phyloP scores from a whole-genome alignment of 2,329 filamentous ascomycete species.

The Dichotomopilus funicola region DNA sequence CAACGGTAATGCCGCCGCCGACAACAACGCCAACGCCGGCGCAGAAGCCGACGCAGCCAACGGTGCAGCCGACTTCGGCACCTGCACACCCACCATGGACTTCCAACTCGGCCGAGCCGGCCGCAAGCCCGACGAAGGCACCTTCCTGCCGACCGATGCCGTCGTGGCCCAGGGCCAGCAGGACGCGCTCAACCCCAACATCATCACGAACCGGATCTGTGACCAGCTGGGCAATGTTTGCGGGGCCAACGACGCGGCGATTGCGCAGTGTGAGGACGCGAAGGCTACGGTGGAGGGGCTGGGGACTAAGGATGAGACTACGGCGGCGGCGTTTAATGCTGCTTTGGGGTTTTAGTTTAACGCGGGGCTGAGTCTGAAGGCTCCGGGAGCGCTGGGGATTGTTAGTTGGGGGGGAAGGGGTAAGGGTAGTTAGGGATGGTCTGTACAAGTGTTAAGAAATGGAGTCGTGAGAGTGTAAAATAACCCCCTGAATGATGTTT shows the following conservation, averaged over 20 bases:
- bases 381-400: not conserved
- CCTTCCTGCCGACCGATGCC: constrained; percentile 52
- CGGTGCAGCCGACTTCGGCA: constrained; percentile 41
- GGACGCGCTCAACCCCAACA: constrained; percentile 64
- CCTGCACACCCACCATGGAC: constrained; percentile 46
- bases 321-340: constrained; percentile 37
- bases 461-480: too few species aligned
- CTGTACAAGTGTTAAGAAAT: too few species aligned
- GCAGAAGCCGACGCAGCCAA: not conserved
- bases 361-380: not conserved
- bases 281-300: constrained; percentile 34
- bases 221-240: constrained; percentile 64
- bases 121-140: constrained; percentile 46
- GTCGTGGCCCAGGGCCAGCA: constrained; percentile 52
- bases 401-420: too few species aligned
- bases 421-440: too few species aligned
- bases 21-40: not conserved
- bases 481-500: too few species aligned
- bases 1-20: too few species aligned
- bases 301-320: constrained; percentile 32
- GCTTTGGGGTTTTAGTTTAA: constrained; percentile 31
- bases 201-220: constrained; percentile 67
- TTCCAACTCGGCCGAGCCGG: constrained; percentile 48
- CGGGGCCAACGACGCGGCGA: constrained; percentile 53
- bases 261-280: constrained; percentile 45